A percentile compares a stretch with the other conserved stretches of the same genome.
Evolutionary conservation across 257 asterid genomes (phyloP).

Genomic region (Cynanchum wilfordii): DNA sequence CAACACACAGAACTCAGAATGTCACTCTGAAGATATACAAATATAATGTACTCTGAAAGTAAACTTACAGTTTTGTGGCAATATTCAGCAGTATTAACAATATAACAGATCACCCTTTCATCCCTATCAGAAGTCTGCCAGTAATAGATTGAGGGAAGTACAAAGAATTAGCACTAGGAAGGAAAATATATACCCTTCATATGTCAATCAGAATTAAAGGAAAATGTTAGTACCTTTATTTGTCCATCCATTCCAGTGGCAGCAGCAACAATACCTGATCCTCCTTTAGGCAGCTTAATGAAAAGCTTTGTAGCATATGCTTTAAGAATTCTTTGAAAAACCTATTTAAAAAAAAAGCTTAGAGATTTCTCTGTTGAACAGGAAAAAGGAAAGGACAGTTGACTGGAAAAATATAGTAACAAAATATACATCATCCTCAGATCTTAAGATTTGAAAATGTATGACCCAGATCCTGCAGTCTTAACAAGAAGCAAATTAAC

Average conservation of each 20-base stretch:
- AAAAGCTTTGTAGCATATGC: conserved; percentile 93
- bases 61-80: conserved; percentile 88
- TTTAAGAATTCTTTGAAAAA: conserved; percentile 73
- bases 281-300: conserved; percentile 89
- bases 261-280: conserved; percentile 97
- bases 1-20: background rate
- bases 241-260: conserved; percentile 99
- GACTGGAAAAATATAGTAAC: background rate
- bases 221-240: conserved; percentile 54
- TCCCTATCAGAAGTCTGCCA: conserved; percentile 96
- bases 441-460: background rate
- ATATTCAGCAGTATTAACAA: conserved; percentile 98
- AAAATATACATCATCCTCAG: background rate
- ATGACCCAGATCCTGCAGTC: background rate
- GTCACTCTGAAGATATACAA: background rate
- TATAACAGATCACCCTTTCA: conserved; percentile 85
- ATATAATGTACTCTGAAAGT: conserved; percentile 25
- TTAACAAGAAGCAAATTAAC: background rate
- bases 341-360: conserved; percentile 26
- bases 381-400: background rate
- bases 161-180: conserved; percentile 10
- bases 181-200: background rate
- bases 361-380: background rate
- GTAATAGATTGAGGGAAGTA: conserved; percentile 15
- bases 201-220: conserved; percentile 4